Base-by-base conservation (phyloP, 352 stramenopile genomes). In the Phytopythium mirpurense region DNA sequence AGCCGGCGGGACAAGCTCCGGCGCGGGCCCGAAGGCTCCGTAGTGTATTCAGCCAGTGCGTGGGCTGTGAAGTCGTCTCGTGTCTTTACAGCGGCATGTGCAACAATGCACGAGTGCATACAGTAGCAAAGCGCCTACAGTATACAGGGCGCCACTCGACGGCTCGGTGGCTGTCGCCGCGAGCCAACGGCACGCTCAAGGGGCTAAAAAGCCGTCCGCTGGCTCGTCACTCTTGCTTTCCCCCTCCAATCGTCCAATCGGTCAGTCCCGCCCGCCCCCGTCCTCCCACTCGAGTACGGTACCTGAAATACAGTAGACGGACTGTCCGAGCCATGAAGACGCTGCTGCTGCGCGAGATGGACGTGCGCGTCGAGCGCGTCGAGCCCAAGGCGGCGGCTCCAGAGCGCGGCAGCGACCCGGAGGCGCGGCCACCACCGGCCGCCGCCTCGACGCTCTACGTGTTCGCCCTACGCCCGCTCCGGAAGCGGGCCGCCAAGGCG, bases 291-390 rank as follows among this genome's bases (percentile, higher is more conserved):
- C 27, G 26, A 14, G 27, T 50, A 50, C 26, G 18, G n/a, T 1
- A 23, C n/a, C 2, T 2, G 41, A 9, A 6, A 47, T 12, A 32
- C 41, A 23, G 24, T 32, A 2, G 41, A 18, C 5, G 4, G 19
- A 32, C 5, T 14, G 43, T 23, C 16, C 23, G 21, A 37, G 15
- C 11, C 47, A 74, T 78, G 68, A 62, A 65, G 59, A 72, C 70
- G 26, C 67, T 63, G 26, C 44, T 86, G 45, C 53, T 74, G 29
- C 70, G 77, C 27, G 65, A 86, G 44, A 74, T 88, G 46, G 61
- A 80, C 47, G 70, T 74, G 29, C 62, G 68, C 3, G 59, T 84
- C n/a, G 57, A 60, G 6, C 69, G 68, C 46, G 65, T 85, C 21
- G 49, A 65, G 26, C 21, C 40, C 8, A 35, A 31, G 19, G 31